Base-by-base conservation (phyloP, 2,329 filamentous ascomycete genomes). In the Coniochaeta hoffmannii region DNA sequence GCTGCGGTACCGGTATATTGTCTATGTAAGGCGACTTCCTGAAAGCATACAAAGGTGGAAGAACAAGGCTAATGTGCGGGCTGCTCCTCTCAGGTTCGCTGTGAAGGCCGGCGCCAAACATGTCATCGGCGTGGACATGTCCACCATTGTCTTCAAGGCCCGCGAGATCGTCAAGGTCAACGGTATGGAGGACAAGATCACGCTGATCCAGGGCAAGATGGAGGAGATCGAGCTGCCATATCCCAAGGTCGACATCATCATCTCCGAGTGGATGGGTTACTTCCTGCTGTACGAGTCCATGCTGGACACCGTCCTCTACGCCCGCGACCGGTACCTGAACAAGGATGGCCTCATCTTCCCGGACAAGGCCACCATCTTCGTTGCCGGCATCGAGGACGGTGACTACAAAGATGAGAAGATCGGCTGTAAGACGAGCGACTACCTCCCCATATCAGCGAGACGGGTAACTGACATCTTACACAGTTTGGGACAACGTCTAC, bases 381-480 rank as follows among this genome's bases (percentile, higher is more conserved):
- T 96, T 72, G 94, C 91, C 57, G 94, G 89, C 68, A 99, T 99
- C 60, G 94, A 99, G 77, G 94, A 99, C 68, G 94, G 94, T 62
- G 94, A 99, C 60, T 99, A 99, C 83, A 97, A 97, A 81, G 93
- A 97, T 61, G 94, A 99, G 79, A 99, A 99, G 82, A 99, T 99
- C 68, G 93, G 92, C 74, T 99, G 93, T 97, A 73, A 78, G 90
- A 75, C 6, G 2, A 22, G n/a, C n/a, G n/a, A n/a, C n/a, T 8
- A 9, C 8, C 28, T 31, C 2, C 14, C 28, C n/a, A 11, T 32
- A n/a, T 24, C 7, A 10, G 31, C 30, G 14, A 19, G 12, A 19
- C 15, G 6, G 10, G 26, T 30, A 11, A 36, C 38, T 30, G 19
- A 53, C 50, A 10, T 19, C 17, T 17, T 5, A 36, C 17, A 28